These are phyloP conservation scores for Diplogelasinospora grovesii DNA, from an alignment of 495 filamentous ascomycete species.

Conservation along the genomic window DNA sequence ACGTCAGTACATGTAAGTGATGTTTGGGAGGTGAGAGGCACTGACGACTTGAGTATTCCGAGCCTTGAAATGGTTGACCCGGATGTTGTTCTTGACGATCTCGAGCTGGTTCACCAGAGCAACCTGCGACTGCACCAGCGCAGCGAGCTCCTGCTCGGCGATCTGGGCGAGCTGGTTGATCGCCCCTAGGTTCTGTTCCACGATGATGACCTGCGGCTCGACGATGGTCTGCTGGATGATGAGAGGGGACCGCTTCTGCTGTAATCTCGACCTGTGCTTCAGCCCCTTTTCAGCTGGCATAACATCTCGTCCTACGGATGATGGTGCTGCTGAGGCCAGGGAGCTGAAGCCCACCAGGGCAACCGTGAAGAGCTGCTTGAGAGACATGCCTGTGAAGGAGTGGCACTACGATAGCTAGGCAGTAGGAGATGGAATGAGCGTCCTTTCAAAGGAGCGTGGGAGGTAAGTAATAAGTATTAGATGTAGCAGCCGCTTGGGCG, in stretches of 20 bases:
- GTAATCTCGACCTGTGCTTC: slow-evolving; percentile 19
- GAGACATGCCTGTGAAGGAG: slow-evolving; percentile 23
- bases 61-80: slow-evolving; percentile 28
- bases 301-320: slow-evolving; percentile 7
- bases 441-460: slow-evolving; percentile 26
- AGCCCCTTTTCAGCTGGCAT: slow-evolving; percentile 12
- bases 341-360: slow-evolving; percentile 24
- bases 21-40: slow-evolving; percentile 1
- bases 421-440: slow-evolving; percentile 12
- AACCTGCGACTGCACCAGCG: slow-evolving; percentile 28
- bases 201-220: slow-evolving; percentile 19
- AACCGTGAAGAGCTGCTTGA: slow-evolving; percentile 16
- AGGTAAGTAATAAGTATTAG: slow-evolving; percentile 13
- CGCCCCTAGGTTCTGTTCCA: slow-evolving; percentile 23
- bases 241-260: slow-evolving; percentile 13
- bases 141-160: slow-evolving; percentile 28
- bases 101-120: slow-evolving; percentile 25
- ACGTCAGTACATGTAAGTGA: not conserved
- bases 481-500: slow-evolving; percentile 22
- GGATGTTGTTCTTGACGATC: slow-evolving; percentile 34
- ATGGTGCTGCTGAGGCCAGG: slow-evolving; percentile 25
- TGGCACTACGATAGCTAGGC: slow-evolving; percentile 19
- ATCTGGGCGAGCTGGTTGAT: slow-evolving; percentile 23
- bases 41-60: slow-evolving; percentile 29
- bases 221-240: slow-evolving; percentile 24